Base-by-base conservation (phyloP, 2,329 filamentous ascomycete species). In the Xylaria sp. region DNA sequence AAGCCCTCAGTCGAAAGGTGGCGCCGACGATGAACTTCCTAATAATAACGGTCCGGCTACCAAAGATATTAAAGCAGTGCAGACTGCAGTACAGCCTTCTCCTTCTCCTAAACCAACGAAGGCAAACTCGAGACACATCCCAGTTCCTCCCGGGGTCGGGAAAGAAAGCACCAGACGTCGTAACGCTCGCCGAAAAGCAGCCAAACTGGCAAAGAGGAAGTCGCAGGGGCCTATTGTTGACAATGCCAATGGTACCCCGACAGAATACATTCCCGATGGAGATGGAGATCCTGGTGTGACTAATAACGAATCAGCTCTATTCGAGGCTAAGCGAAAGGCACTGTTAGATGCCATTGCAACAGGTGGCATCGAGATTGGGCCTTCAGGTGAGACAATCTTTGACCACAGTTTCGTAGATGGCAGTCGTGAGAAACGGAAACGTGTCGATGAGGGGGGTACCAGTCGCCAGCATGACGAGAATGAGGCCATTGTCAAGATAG, bases 321-420 rank as follows among this genome's bases (percentile, higher is more conserved):
- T 88, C 67, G 83, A 87, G 72, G 81, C 80, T 42, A 84, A 81
- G 67, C 83, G 85, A 67, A 81, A 85, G 70, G 81, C 84, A 50
- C 78, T 90, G 18, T 79, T 90, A 13, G 80, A 81, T 12, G 84
- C 84, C 57, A 80, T 90, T 35, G 82, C 81, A 50, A 79, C 79
- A 25, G 87, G 87, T 6, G 87, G 86, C 16, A 76, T 88, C 12
- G 85, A 89, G 65, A 74, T 87, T 27, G 78, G 66, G 59, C 70
- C 69, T 16, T 67, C 63, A 8, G 68, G 66, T n/a, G 61, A 73
- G 9, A 58, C 63, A 8, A 48, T 53, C 16, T 13, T 67, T 12
- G 64, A 72, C 23, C 48, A 69, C 1, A 60, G 54, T 1, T 48
- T 51, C 1, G n/a, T 29, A 53, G 58, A 65, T 13, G 57, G 57